Base-by-base conservation (phyloP, 768 basidiomycete species). In the Rhodocollybia butyracea region DNA sequence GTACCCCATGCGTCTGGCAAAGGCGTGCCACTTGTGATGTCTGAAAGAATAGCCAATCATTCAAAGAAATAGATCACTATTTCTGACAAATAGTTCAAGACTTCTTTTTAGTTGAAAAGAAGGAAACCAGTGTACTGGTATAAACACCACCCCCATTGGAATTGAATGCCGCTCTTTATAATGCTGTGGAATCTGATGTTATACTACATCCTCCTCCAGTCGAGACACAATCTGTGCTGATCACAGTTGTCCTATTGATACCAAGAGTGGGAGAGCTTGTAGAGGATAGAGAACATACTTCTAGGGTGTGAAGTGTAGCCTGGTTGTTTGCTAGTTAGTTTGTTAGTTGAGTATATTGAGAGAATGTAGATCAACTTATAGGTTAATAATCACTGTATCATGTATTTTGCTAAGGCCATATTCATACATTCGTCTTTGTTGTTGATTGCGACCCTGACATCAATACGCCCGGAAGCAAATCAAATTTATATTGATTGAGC, bases 151-250 rank as follows among this genome's bases (percentile, higher is more conserved):
- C 94, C 8, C 84, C 83, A 60, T 80, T 85, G 19, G 64, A 67
- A 68, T 98, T 98, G 76, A 95, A 98, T 12, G 76, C 83, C 17
- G 78, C 69, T 21, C 94, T 94, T 65, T 89, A 96, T 2, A 86
- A 86, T 56, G 81, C 84, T 47, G 68, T 71, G 50, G 76, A 73
- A 31, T 68, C 66, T 10, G 86, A 80, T 12, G 87, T 84, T 39
- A 89, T 77, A 8, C 94, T 94, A 67, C 94, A 98, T 21, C 93
- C 92, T 57, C 91, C 90, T 19, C 78, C 78, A 5, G 87, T 87
- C 17, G 81, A 77, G 21, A 74, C 65, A 61, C 91, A 92, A 67
- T 92, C 78, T 2, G 83, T 86, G 53, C 83, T 83, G 31, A 80
- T 82, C 22, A 91, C 79, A 17, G 90, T 66, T 15, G 69, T 76